Evolutionary conservation across 139 green algal genomes (phyloP).

Genomic region (Chlamydomonas sp.): DNA sequence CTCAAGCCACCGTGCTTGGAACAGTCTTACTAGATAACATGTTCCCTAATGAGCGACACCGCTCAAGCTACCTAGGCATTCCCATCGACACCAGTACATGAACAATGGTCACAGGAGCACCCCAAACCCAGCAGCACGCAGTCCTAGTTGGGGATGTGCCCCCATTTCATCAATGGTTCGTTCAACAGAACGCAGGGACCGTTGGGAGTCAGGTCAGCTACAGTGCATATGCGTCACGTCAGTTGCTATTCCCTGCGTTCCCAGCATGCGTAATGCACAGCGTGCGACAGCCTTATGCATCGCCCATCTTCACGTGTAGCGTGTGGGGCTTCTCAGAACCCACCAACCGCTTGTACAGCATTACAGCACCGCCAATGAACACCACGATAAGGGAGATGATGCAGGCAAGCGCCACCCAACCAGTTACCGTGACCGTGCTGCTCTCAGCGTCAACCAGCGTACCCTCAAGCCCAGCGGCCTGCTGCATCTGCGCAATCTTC

Average conservation of each 20-base stretch:
- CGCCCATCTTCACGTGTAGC: conserved; percentile 66
- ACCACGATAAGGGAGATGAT: conserved; percentile 71
- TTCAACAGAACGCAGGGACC: no score
- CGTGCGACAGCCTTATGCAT: conserved; percentile 44
- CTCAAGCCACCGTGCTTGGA: no score
- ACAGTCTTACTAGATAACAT: no score
- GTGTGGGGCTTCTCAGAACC: conserved; percentile 67
- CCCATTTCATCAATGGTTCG: no score
- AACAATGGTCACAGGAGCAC: no score
- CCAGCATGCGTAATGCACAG: not conserved
- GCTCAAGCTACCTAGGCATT: no score
- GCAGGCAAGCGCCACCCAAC: conserved; percentile 73
- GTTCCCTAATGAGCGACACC: no score
- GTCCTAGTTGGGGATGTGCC: no score
- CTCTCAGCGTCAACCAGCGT: conserved; percentile 64
- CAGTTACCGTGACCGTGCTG: conserved; percentile 77
- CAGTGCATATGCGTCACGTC: not conserved
- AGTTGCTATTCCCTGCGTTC: not conserved
- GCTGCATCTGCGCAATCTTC: conserved; percentile 63
- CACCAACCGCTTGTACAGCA: conserved; percentile 54
- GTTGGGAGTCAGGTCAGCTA: no score
- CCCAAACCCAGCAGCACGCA: no score
- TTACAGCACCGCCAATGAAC: conserved; percentile 49
- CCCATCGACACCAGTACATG: no score
- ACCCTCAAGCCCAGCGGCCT: conserved; percentile 51